Base-by-base conservation (phyloP, 495 filamentous ascomycete species). In the Aspergillus wentii region DNA sequence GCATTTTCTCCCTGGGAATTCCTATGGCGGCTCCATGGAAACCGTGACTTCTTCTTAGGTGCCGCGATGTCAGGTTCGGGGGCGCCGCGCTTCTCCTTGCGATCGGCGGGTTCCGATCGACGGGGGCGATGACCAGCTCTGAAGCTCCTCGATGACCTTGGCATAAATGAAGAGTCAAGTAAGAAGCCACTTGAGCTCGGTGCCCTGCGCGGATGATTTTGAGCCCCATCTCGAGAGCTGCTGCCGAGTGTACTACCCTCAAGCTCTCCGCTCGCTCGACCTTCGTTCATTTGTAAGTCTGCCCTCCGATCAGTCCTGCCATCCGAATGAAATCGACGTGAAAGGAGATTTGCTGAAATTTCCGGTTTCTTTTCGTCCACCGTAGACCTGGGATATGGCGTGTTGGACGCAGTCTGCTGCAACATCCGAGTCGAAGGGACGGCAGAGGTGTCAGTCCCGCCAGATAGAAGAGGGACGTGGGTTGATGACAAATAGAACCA, bases 151-250 rank as follows among this genome's bases (percentile, higher is more conserved):
- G 64, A 47, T n/a, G n/a, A n/a, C 8, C 53, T 52, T 17, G 61
- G 64, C 9, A 66, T 13, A 15, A 55, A 54, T 7, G 49, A 44
- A 4, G 64, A 62, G 35, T 70, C 68, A 22, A 76, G 38, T 17
- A 76, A 40, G 20, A 76, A 75, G 11, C 68, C 61, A 34, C 69
- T 51, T 2, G 69, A 68, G 48, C 46, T 64, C 29, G 56, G 59
- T 6, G 57, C 58, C 42, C 61, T 57, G 6, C 62, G 47, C 28
- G 57, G 57, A 8, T 41, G 33, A 9, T 44, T 43, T 39, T 49
- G 48, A 7, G 59, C 59, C 7, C 53, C 59, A 34, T 66, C 62
- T 30, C 63, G 62, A 44, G 63, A 68, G 46, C 61, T 60, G 46
- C 54, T 59, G 17, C 60, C 64, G 21, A 66, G 46, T 20, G 64